Conservation (phyloP, 257 asterid genomes). For the Solanum appendiculatum region DNA sequence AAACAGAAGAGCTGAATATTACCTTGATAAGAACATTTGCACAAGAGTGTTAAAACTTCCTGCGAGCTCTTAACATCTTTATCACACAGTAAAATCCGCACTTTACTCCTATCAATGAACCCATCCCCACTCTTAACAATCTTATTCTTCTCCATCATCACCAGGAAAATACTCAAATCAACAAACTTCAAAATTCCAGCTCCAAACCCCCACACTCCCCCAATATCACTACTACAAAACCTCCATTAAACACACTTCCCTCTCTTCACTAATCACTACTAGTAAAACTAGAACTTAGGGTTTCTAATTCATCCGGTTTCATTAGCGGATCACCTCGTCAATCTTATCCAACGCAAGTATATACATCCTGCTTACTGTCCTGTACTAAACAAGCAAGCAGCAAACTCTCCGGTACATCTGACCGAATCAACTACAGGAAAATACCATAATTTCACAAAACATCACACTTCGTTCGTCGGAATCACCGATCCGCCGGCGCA, state of each 20-base stretch:
- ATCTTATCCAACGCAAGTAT: neutral
- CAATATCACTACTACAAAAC: constrained; percentile 4
- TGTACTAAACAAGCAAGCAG: neutral
- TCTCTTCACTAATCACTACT: neutral
- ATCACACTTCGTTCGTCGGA: neutral
- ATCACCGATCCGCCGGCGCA: constrained; percentile 10
- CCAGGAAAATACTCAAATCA: neutral
- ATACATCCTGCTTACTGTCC: neutral
- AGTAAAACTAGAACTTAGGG: neutral
- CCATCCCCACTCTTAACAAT: constrained; percentile 62
- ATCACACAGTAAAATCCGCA: constrained; percentile 84
- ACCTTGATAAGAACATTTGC: constrained; percentile 93
- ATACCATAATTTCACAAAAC: neutral
- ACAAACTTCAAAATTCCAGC: neutral
- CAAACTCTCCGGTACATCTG: neutral
- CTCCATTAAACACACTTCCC: neutral
- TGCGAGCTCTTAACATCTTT: constrained; percentile 66
- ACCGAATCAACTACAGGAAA: neutral
- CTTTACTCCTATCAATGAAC: constrained; percentile 84
- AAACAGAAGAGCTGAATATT: neutral
- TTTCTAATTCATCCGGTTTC: neutral
- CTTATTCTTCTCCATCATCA: constrained; percentile 44
- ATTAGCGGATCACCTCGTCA: neutral
- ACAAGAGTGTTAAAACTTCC: constrained; percentile 65
- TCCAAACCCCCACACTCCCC: constrained; percentile 5